These are phyloP conservation scores for Tagetes patula DNA, from an alignment of 129 eudicot species.

Conservation along the genomic window DNA sequence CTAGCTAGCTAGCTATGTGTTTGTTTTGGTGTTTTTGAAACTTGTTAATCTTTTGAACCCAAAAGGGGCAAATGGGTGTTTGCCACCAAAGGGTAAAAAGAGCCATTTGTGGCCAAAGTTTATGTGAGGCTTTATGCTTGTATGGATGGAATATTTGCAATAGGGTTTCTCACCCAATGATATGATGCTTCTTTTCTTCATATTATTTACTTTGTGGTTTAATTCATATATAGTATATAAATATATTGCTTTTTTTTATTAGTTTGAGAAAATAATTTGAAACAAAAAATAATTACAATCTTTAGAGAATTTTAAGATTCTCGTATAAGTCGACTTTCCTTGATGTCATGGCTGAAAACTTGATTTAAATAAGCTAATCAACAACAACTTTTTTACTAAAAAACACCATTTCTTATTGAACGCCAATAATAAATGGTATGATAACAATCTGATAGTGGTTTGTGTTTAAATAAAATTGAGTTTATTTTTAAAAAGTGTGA, in stretches of 20 bases:
- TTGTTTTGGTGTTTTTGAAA: constrained; percentile 15
- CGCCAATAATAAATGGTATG: no score
- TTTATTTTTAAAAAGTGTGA: no score
- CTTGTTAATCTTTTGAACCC: constrained; percentile 11
- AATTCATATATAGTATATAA: constrained; percentile 4
- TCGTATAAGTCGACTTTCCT: no score
- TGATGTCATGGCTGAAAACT: no score
- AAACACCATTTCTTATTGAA: no score
- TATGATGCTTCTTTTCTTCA: constrained; percentile 3
- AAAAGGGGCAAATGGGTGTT: constrained; percentile 38
- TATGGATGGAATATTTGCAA: constrained; percentile 25
- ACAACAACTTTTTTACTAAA: no score
- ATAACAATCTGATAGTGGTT: no score
- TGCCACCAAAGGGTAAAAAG: constrained; percentile 29
- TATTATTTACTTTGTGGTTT: not conserved
- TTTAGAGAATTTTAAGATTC: not conserved
- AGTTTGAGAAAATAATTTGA: no score
- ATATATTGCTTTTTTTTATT: constrained; percentile 6
- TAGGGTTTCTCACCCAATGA: constrained; percentile 38
- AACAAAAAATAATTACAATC: not conserved
- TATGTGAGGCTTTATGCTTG: constrained; percentile 27
- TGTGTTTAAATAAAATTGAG: no score
- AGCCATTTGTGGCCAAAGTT: constrained; percentile 33
- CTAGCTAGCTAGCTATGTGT: not conserved
- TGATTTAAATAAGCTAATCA: no score